Conservation (phyloP, 352 stramenopile genomes). For the Halophytophthora batemanensis region DNA sequence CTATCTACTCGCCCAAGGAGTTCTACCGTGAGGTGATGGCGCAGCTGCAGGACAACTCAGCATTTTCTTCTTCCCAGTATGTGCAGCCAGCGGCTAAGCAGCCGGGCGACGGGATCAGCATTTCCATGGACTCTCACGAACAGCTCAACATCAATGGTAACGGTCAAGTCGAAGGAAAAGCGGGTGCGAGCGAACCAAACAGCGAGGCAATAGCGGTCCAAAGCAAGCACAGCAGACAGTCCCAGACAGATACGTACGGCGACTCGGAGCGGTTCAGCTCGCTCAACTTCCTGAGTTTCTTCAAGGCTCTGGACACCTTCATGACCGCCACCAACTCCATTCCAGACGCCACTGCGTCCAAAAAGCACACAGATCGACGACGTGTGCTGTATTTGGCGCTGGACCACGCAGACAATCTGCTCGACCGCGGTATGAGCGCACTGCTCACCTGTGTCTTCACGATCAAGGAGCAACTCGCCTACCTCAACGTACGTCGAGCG, state of each 20-base stretch:
- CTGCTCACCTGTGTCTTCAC: constrained; percentile 65
- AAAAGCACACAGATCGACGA: neutral
- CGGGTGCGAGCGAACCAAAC: neutral
- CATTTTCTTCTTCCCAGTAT: constrained; percentile 4
- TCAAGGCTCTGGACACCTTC: constrained; percentile 56
- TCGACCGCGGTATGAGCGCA: constrained; percentile 49
- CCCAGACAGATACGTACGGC: neutral
- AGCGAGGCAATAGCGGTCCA: constrained; percentile 2
- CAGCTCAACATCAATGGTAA: constrained; percentile 3
- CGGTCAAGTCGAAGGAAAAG: neutral
- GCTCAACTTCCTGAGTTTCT: constrained; percentile 70
- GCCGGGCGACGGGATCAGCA: constrained; percentile 6
- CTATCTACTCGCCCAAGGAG: constrained; percentile 55
- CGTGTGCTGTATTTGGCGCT: constrained; percentile 57
- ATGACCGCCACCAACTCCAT: constrained; percentile 36
- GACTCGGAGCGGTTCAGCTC: constrained; percentile 39
- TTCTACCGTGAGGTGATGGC: constrained; percentile 73
- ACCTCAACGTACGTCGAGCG: constrained; percentile 40
- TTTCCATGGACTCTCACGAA: constrained; percentile 7
- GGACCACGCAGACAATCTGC: constrained; percentile 65
- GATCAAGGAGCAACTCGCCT: constrained; percentile 67
- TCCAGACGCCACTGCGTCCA: neutral
- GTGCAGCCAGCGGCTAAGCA: neutral
- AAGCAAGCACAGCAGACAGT: neutral
- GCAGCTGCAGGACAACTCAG: constrained; percentile 41